Conservation (phyloP, 2,329 filamentous ascomycete species). For the Bipolaris cookei region DNA sequence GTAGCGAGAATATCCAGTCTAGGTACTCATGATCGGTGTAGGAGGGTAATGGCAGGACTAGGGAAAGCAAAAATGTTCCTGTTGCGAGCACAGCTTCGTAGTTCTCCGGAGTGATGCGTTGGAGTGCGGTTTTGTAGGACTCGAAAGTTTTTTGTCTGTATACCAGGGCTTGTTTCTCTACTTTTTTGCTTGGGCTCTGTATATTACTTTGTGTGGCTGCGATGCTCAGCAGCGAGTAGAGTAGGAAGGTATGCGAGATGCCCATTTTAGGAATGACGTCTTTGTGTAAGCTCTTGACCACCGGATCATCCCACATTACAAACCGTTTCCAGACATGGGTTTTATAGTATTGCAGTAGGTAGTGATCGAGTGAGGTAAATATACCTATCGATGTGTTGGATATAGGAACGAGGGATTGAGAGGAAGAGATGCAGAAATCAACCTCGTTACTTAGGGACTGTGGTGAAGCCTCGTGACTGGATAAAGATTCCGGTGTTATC, state of each 20-base stretch:
- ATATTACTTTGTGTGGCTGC: slow-evolving; percentile 32
- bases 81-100: slow-evolving; percentile 43
- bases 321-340: slow-evolving; percentile 33
- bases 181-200: slow-evolving; percentile 18
- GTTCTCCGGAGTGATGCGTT: slow-evolving; percentile 40
- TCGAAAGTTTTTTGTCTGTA: slow-evolving; percentile 40
- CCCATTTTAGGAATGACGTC: slow-evolving; percentile 32
- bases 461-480: neutral
- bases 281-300: slow-evolving; percentile 27
- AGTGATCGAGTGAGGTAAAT: slow-evolving; percentile 27
- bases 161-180: slow-evolving; percentile 21
- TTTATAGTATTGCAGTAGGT: slow-evolving; percentile 38
- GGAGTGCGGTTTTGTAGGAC: slow-evolving; percentile 34
- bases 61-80: slow-evolving; percentile 29
- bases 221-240: slow-evolving; percentile 39
- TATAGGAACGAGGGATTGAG: slow-evolving; percentile 28
- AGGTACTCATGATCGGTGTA: slow-evolving; percentile 21
- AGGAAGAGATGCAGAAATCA: slow-evolving; percentile 23
- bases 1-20: slow-evolving; percentile 32
- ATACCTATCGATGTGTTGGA: slow-evolving; percentile 27
- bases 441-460: neutral
- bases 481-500: neutral
- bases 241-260: slow-evolving; percentile 31
- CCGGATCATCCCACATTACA: slow-evolving; percentile 27
- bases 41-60: slow-evolving; percentile 26